Conservation (phyloP, 257 asterid genomes). For the Fraxinus anomala region DNA sequence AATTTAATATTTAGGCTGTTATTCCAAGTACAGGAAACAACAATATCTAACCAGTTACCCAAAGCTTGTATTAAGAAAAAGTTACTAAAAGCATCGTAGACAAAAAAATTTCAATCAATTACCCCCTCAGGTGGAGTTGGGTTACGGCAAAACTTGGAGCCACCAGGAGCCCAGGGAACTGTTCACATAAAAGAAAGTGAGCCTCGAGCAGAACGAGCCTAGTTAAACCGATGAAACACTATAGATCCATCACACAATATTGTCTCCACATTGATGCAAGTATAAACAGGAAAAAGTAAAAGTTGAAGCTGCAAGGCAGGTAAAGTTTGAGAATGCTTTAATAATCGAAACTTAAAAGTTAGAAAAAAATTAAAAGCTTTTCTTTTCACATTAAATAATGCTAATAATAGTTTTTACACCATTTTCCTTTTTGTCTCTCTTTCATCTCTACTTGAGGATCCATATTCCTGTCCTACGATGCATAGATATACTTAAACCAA, state of each 20-base stretch:
- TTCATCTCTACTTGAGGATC: neutral
- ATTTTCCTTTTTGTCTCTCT: neutral
- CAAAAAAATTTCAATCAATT: constrained; percentile 31
- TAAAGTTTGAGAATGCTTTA: constrained; percentile 14
- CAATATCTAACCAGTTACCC: neutral
- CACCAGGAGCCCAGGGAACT: constrained; percentile 99
- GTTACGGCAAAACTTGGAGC: constrained; percentile 87
- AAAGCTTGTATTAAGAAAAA: neutral
- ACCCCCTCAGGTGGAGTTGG: constrained; percentile 94
- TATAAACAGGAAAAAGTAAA: constrained; percentile 4
- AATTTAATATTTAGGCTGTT: constrained; percentile 2
- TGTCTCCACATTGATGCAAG: neutral
- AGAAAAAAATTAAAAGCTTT: neutral
- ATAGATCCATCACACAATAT: neutral
- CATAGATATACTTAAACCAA: neutral
- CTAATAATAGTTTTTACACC: neutral
- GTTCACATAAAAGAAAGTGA: constrained; percentile 34
- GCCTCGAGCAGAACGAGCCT: constrained; percentile 10
- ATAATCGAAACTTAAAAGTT: constrained; percentile 10
- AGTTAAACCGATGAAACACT: neutral
- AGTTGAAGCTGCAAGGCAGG: neutral
- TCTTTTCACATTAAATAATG: neutral
- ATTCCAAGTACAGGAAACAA: constrained; percentile 1
- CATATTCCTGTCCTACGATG: neutral
- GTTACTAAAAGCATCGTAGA: neutral